Evolutionary conservation across 2,329 filamentous ascomycete species (phyloP), one percentile per base, ranked within the genome.

Genomic region (Aspergillus phoenicis): DNA sequence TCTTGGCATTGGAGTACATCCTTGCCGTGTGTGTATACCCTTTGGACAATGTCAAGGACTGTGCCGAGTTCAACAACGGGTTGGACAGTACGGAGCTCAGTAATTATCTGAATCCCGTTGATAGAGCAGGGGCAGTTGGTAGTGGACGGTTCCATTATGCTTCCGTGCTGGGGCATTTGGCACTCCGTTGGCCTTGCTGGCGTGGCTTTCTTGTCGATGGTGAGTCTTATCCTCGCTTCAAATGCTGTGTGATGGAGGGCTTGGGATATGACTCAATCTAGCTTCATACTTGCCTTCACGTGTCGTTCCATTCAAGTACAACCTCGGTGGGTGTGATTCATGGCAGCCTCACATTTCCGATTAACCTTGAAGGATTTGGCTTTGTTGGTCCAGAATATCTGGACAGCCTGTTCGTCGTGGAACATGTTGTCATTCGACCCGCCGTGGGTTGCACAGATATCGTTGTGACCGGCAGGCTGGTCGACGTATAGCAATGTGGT

Each of bases 61-160:
- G 63, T 71, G 22, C 67, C 69, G 3, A 71, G 58, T 20, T 73
- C 68, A 11, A 72, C 65, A 8, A 73, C 71, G 1, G 70, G 62
- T 24, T 68, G 67, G n/a, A 68, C 43, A 41, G 63, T 68, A 26
- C 64, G 68, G 15, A 71, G 56, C 33, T 71, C 70, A 10, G 60
- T 62, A 64, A 69, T 60, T 13, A 70, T 65, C 26, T 69, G 63
- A 56, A 72, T 36, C 0, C 62, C 58, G 4, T 66, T 64, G 2
- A 68, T 63, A 6, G 70, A 69, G 45, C 71, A 73, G n/a, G 62
- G 62, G 51, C 71, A 73, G 10, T 57, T 24, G 17, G 8, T 51
- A 22, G 65, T 62, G 66, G 70, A 68, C 8, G 26, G 22, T 28
- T 51, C 10, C 15, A 26, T 38, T 36, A 5, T 36, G 11, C 11